Conservation (phyloP, 495 filamentous ascomycete genomes). For the Ascodesmis nigricans region DNA sequence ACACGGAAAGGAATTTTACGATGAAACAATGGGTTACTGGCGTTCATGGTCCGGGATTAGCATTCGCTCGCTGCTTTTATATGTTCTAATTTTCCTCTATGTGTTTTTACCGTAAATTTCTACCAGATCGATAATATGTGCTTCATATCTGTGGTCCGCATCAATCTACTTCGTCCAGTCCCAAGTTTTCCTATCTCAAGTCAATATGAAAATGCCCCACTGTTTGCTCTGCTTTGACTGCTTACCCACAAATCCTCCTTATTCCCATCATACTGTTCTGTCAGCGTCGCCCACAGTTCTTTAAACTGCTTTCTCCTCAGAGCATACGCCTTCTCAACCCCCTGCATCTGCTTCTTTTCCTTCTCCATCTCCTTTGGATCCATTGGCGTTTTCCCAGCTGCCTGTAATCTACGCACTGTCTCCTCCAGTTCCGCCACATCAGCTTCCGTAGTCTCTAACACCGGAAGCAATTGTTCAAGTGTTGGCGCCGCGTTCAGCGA, state of each 20-base stretch:
- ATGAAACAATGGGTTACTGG: no score
- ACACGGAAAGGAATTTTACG: no score
- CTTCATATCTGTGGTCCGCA: no score
- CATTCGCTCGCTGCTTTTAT: no score
- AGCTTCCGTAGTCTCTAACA: conserved; percentile 5
- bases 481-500: conserved; percentile 16
- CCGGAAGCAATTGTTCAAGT: conserved; percentile 12
- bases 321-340: conserved; percentile 8
- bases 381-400: conserved; percentile 4
- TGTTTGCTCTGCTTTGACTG: conserved; percentile 3
- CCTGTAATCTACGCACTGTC: conserved; percentile 8
- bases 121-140: no score
- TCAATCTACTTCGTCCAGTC: no score
- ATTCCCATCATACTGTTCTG: conserved; percentile 14
- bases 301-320: conserved; percentile 17
- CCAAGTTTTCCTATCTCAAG: conserved; percentile 1
- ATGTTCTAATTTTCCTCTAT: no score
- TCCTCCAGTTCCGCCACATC: conserved; percentile 10
- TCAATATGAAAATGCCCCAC: no score
- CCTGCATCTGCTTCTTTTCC: conserved; percentile 8
- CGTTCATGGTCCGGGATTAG: no score
- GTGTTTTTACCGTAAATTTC: no score
- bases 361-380: conserved; percentile 13
- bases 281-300: conserved; percentile 17
- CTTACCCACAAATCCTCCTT: conserved; percentile 20